Evolutionary conservation across 2,329 filamentous ascomycete species (phyloP).

Genomic region (Rhinocladiella mackenziei): DNA sequence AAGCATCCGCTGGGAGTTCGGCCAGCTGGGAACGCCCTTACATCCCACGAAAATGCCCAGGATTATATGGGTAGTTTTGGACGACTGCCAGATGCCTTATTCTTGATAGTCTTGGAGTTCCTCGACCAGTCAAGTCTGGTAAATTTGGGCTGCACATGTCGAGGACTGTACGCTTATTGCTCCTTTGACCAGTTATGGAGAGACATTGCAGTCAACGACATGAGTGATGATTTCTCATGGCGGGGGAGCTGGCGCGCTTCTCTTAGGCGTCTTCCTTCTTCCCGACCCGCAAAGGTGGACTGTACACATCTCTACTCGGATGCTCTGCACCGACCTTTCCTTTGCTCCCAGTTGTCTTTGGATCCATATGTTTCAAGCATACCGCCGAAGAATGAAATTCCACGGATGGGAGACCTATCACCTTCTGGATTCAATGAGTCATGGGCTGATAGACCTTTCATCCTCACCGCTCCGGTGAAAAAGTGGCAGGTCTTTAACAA

Average conservation of each 20-base stretch:
- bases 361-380: constrained; percentile 66
- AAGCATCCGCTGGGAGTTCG: constrained; percentile 82
- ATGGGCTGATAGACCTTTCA: constrained; percentile 80
- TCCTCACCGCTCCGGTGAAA: constrained; percentile 76
- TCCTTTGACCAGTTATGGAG: constrained; percentile 87
- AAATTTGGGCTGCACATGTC: constrained; percentile 71
- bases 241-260: constrained; percentile 81
- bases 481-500: constrained; percentile 71
- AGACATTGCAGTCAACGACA: constrained; percentile 61
- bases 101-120: constrained; percentile 70
- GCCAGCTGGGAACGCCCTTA: constrained; percentile 78
- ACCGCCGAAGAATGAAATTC: constrained; percentile 68
- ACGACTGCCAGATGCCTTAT: constrained; percentile 72
- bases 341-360: constrained; percentile 73
- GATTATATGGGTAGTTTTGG: constrained; percentile 62
- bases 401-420: constrained; percentile 63
- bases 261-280: constrained; percentile 57
- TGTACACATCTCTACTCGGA: constrained; percentile 85
- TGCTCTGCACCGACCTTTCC: constrained; percentile 81
- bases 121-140: constrained; percentile 63
- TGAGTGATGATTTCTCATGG: constrained; percentile 57
- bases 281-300: constrained; percentile 56
- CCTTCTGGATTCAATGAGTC: constrained; percentile 67
- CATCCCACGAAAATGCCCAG: constrained; percentile 63
- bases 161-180: constrained; percentile 80